These are phyloP conservation scores for Grammothele lineata DNA, from an alignment of 768 basidiomycete species.

Conservation along the genomic window DNA sequence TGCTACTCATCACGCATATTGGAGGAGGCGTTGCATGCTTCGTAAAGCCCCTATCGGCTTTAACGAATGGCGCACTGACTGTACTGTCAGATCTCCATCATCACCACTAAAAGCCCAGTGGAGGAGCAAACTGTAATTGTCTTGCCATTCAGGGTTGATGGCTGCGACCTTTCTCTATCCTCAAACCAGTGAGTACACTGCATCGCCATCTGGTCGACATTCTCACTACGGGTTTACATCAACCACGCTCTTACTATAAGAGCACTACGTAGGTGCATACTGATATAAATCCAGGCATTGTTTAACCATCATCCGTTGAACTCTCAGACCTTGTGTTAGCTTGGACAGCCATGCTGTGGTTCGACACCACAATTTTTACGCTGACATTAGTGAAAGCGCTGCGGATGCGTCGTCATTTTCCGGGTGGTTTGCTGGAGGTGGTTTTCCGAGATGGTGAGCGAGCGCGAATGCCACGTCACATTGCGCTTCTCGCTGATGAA, in stretches of 20 bases:
- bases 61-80: too few relatives aligned
- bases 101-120: not conserved
- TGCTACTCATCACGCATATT: conserved; percentile 8
- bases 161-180: conserved; percentile 10
- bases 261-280: too few relatives aligned
- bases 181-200: conserved; percentile 7
- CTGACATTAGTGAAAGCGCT: conserved; percentile 10
- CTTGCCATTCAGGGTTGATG: conserved; percentile 1
- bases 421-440: conserved; percentile 9
- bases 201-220: not conserved
- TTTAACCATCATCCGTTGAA: not conserved
- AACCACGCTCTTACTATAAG: not conserved
- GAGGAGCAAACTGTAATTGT: not conserved
- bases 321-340: conserved; percentile 18
- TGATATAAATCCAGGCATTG: too few relatives aligned
- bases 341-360: conserved; percentile 14
- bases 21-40: conserved; percentile 5
- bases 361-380: conserved; percentile 14
- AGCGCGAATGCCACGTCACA: not conserved
- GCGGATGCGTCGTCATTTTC: conserved; percentile 2
- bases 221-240: not conserved
- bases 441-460: conserved; percentile 14
- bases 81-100: conserved; percentile 4
- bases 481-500: too few relatives aligned
- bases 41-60: not conserved